phyloP scores from a whole-genome alignment of 2,329 filamentous ascomycete genomes.

The Aspergillus brunneoviolaceus region DNA sequence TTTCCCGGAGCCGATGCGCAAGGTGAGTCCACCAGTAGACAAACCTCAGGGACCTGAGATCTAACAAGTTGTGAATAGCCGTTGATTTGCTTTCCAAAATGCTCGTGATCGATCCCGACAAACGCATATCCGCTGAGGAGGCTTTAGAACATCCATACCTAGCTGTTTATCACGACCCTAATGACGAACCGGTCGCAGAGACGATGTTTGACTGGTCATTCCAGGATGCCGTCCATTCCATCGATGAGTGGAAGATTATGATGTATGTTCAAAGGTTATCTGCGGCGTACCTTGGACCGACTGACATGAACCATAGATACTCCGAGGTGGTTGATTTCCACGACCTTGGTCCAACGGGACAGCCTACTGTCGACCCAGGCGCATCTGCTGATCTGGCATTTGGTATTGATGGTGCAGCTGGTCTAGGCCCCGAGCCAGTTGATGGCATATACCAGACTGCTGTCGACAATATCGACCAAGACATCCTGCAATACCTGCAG shows the following conservation, averaged over 20 bases:
- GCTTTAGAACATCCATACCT: slow-evolving; percentile 91
- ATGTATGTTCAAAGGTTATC: slow-evolving; percentile 63
- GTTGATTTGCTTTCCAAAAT: slow-evolving; percentile 92
- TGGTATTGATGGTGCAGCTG: background rate
- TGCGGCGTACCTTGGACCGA: background rate
- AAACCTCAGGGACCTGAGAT: background rate
- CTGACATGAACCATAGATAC: slow-evolving; percentile 63
- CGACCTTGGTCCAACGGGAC: slow-evolving; percentile 61
- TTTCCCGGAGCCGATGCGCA: slow-evolving; percentile 89
- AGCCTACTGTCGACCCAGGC: background rate
- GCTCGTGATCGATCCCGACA: slow-evolving; percentile 97
- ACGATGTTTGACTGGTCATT: slow-evolving; percentile 99
- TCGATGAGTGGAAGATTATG: slow-evolving; percentile 99
- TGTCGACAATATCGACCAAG: background rate
- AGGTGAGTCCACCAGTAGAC: slow-evolving; percentile 54
- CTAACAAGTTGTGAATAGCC: slow-evolving; percentile 51
- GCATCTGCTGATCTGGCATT: background rate
- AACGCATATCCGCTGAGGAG: slow-evolving; percentile 81
- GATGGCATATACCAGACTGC: background rate
- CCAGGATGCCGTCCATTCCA: slow-evolving; percentile 92
- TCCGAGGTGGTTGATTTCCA: slow-evolving; percentile 98
- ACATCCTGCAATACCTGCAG: slow-evolving; percentile 6
- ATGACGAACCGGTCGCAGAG: slow-evolving; percentile 89
- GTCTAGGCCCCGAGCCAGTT: background rate
- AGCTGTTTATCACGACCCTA: slow-evolving; percentile 92